Base-by-base conservation (phyloP, 495 filamentous ascomycete species). In the Patellaria atrata region DNA sequence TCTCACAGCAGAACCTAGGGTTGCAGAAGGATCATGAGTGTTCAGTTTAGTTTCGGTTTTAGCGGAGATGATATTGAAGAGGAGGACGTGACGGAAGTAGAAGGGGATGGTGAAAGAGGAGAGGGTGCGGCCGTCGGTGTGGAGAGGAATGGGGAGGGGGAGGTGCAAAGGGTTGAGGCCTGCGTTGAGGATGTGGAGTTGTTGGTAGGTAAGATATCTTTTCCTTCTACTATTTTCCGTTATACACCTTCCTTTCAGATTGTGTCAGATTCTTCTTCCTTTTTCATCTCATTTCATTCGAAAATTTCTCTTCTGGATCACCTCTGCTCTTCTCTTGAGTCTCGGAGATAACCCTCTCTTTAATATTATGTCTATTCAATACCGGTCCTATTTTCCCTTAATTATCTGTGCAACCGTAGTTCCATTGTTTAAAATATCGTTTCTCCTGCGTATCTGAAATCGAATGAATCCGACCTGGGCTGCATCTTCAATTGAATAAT, bases 51-150 rank as follows among this genome's bases (percentile, higher is more conserved):
- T 41, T 93, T 93, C 46, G 75, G 74, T 21, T 91, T 93, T 53
- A 68, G 68, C 1, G 82, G 78, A 6, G 82, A 91, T 44, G 84
- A 91, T 48, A 86, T 85, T 61, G 81, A 85, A 40, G 63, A 70
- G 35, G 64, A 65, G 7, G 48, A 60, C 30, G n/a, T n/a, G n/a
- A 43, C 61, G 18, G 48, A 53, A 35, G 52, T 56, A 27, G 22
- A 37, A 12, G 39, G 47, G 34, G 44, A 46, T 33, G 30, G 41
- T 22, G 14, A 13, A 13, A 30, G 32, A 4, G 16, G 16, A 18
- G 22, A 16, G 18, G 22, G 32, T 18, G 14, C 10, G 3, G 22
- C 8, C n/a, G n/a, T n/a, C n/a, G n/a, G n/a, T n/a, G n/a, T n/a
- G n/a, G n/a, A n/a, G n/a, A n/a, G n/a, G 16, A 18, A 11, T 6